Base-by-base conservation (phyloP, 768 basidiomycete genomes). In the Leccinum uliginosum region DNA sequence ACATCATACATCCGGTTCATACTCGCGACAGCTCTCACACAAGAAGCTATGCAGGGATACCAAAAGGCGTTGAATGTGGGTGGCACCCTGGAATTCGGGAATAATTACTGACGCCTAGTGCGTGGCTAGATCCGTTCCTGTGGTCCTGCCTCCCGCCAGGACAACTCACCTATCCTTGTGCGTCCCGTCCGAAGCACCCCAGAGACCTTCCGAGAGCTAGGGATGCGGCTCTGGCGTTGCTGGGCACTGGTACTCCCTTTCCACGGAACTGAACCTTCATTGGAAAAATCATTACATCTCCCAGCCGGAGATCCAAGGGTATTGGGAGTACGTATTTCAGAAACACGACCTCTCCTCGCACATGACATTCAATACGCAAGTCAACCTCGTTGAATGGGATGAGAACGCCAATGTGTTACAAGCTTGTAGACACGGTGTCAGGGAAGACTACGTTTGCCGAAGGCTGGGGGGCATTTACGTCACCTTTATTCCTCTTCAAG, bases 351-450 rank as follows among this genome's bases (percentile, higher is more conserved):
- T 53, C 71, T 48, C 55, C 24, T 51, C 59, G 12, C 74, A 75
- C 62, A 81, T 80, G 27, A 63, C 70, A 50, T 75, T 80, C 63
- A 51, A 48, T 19, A 50, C 55, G 17, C 55, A 61, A 38, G 50
- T 52, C 21, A 73, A 74, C 53, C 76, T 75, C 19, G 75, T 80
- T 9, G 71, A 71, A 55, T 85, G 83, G 83, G 76, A 78, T 60
- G 65, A 72, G 4, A 64, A 70, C 15, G 57, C 62, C 5, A 77
- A 78, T 56, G 65, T 71, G n/a, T 81, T 81, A 83, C 65, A 69
- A 66, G 9, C 61, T 84, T 27, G 49, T 30, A n/a, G 29, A 51
- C 57, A 51, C 43, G 40, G 65, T 59, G 23, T 78, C 74, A 11
- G 75, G 75, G n/a, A 70, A 73, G 63, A 65, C 61, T 50, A 68